These are phyloP conservation scores for Curvularia sp. DNA, from an alignment of 2,329 filamentous ascomycete species.

Conservation along the genomic window DNA sequence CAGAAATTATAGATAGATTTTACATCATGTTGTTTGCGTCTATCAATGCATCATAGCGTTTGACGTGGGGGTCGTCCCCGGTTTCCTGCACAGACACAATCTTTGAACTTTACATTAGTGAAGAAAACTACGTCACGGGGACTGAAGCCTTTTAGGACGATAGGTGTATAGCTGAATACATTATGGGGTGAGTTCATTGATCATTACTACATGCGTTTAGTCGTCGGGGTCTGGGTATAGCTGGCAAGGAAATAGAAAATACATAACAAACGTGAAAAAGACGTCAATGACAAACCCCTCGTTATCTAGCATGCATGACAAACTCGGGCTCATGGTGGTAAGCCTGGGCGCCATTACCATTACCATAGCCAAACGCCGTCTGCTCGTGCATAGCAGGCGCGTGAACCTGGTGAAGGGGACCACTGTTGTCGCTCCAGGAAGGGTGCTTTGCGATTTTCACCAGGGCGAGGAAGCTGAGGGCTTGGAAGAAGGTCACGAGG, in stretches of 20 bases:
- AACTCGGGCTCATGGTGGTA: constrained; percentile 28
- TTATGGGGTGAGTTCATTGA: too few species aligned
- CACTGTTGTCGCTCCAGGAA: constrained; percentile 15
- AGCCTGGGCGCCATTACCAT: constrained; percentile 17
- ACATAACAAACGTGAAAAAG: too few species aligned
- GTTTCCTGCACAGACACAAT: not conserved
- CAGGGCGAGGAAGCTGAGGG: constrained; percentile 29
- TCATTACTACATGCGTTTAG: too few species aligned
- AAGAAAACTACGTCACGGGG: too few species aligned
- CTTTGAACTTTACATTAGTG: not conserved
- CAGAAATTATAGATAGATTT: constrained; percentile 8
- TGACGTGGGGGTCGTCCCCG: not conserved
- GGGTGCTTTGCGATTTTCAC: constrained; percentile 32
- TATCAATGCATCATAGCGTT: not conserved
- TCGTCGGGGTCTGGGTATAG: constrained; percentile 6
- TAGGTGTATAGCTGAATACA: too few species aligned
- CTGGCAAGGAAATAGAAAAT: not conserved
- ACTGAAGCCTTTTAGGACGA: too few species aligned
- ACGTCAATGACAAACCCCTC: not conserved
- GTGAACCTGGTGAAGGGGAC: not conserved
- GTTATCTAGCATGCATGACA: constrained; percentile 6
- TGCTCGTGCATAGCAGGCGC: constrained; percentile 15
- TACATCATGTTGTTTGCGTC: constrained; percentile 5
- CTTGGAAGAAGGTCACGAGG: constrained; percentile 25
- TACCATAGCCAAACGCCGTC: constrained; percentile 17